Conservation (phyloP, 495 filamentous ascomycete genomes). For the Talaromyces borbonicus region DNA sequence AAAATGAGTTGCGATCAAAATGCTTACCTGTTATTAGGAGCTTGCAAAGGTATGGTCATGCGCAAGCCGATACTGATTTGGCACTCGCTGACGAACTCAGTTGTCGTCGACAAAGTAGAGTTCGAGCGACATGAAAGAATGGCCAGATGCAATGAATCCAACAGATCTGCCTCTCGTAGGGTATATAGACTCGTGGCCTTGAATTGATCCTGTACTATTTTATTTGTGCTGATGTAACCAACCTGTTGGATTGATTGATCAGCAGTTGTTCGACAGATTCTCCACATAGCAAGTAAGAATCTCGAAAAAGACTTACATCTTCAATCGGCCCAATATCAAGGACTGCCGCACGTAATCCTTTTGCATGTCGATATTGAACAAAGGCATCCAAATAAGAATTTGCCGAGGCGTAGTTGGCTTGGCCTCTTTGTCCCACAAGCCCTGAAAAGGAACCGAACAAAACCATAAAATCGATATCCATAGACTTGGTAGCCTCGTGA, state of each 20-base stretch:
- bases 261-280: conserved; percentile 31
- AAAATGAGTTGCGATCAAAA: background rate
- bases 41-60: too few relatives aligned
- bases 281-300: too few relatives aligned
- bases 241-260: conserved; percentile 11
- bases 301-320: too few relatives aligned
- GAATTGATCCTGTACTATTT: too few relatives aligned
- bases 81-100: too few relatives aligned
- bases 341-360: conserved; percentile 23
- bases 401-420: conserved; percentile 35
- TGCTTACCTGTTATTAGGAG: conserved; percentile 14
- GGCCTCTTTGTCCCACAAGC: conserved; percentile 31
- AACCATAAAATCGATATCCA: conserved; percentile 42
- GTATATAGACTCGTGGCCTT: too few relatives aligned
- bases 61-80: too few relatives aligned
- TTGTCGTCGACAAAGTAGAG: too few relatives aligned
- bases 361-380: conserved; percentile 19
- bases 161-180: too few relatives aligned
- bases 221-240: too few relatives aligned
- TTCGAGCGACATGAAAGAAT: too few relatives aligned
- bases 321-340: conserved; percentile 32
- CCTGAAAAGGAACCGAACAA: conserved; percentile 34
- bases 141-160: too few relatives aligned
- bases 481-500: conserved; percentile 13
- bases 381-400: conserved; percentile 34